Evolutionary conservation across 768 basidiomycete genomes (phyloP).

Genomic region (Lentinula boryana): DNA sequence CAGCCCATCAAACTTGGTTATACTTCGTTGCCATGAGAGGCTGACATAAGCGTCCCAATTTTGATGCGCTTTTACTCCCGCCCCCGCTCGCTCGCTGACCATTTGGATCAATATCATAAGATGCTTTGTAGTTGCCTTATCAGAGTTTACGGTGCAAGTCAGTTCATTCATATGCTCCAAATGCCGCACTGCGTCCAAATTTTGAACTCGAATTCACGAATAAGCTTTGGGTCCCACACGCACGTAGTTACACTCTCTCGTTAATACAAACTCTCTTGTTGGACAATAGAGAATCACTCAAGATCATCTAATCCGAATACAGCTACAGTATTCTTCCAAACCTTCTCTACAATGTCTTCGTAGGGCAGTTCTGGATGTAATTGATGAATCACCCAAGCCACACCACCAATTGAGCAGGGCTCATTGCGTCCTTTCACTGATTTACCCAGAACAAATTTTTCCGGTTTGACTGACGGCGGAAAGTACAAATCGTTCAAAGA

Average conservation of each 20-base stretch:
- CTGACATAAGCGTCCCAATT: background rate
- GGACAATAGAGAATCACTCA: constrained; percentile 46
- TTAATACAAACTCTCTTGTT: no score
- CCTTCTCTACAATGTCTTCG: constrained; percentile 49
- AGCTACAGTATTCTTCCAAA: constrained; percentile 58
- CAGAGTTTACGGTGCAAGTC: no score
- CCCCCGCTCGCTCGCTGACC: constrained; percentile 21
- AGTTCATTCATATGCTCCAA: no score
- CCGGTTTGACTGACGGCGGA: constrained; percentile 45
- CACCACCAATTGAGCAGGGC: constrained; percentile 55
- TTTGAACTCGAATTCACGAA: no score
- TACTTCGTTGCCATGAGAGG: background rate
- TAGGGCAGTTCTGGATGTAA: constrained; percentile 37
- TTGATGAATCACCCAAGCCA: constrained; percentile 65
- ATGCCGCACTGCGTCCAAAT: no score
- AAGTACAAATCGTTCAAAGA: constrained; percentile 43
- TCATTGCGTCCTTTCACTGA: constrained; percentile 78
- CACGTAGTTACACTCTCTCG: no score
- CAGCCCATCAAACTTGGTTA: background rate
- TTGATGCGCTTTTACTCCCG: constrained; percentile 20
- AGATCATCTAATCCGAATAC: constrained; percentile 49
- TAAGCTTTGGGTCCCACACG: no score
- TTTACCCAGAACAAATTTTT: constrained; percentile 51
- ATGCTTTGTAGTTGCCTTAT: no score
- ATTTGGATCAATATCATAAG: no score